phyloP scores from a whole-genome alignment of 768 basidiomycete species.

The Hirschioporus abietinus region DNA sequence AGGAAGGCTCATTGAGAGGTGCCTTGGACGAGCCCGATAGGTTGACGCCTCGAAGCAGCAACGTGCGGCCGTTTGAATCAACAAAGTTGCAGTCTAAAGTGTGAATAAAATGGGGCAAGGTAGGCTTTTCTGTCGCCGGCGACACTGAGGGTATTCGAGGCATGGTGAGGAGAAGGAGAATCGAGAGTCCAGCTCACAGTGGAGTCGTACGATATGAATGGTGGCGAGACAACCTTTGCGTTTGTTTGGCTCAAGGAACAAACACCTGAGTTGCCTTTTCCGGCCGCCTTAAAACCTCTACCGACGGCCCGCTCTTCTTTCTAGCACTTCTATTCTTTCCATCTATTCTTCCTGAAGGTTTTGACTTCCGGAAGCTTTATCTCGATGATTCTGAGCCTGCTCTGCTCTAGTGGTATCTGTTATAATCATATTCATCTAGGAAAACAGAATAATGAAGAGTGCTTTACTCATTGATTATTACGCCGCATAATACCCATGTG shows the following conservation, averaged over 20 bases:
- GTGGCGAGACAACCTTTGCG: neutral
- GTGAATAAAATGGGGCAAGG: constrained; percentile 50
- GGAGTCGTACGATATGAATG: neutral
- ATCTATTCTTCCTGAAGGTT: neutral
- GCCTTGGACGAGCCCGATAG: constrained; percentile 86
- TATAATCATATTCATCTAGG: no score
- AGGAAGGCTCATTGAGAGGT: constrained; percentile 64
- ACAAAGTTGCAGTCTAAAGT: constrained; percentile 67
- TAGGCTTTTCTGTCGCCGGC: constrained; percentile 48
- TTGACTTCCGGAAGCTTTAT: neutral
- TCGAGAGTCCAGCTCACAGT: neutral
- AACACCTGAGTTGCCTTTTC: neutral
- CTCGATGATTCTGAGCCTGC: no score
- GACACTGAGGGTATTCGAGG: constrained; percentile 52
- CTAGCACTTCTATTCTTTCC: neutral
- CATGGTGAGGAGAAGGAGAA: constrained; percentile 29
- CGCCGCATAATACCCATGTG: no score
- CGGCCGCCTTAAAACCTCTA: neutral
- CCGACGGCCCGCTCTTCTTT: neutral
- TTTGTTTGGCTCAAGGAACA: neutral
- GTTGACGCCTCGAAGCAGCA: constrained; percentile 92
- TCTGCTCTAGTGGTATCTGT: no score
- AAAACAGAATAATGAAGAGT: no score
- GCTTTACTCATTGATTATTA: no score
- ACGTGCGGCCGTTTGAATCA: constrained; percentile 66